Base-by-base conservation (phyloP, 352 stramenopile species). In the Phytophthora meadii region DNA sequence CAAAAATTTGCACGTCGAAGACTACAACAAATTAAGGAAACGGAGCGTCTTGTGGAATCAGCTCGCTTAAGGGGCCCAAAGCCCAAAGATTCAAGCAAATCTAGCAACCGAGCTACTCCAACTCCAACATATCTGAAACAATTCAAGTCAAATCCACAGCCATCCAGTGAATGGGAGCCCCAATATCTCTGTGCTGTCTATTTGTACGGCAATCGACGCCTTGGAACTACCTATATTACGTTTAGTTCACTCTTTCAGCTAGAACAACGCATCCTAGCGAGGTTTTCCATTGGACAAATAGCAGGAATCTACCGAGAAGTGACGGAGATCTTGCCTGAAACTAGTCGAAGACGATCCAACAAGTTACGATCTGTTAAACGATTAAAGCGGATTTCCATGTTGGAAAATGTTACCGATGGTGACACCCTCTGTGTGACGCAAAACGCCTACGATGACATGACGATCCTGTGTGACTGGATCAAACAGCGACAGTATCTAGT, bases 381-480 rank as follows among this genome's bases (percentile, higher is more conserved):
- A 24, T 63, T 90, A 0, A 66, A 87, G 27, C 72, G 79, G 5
- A 39, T 89, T 49, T 62, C 53, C 0, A 66, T 49, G 7, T 77
- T 90, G 19, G 42, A 74, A 3, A 61, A 84, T 12, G 52, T 93
- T 7, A 61, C 61, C 12, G 70, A 90, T 15, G 82, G 84, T 0
- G 84, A 91, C 34, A 64, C 74, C 7, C 55, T 93, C 2, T 93
- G 82, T 41, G 70, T 78, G 39, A 93, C 84, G 0, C 79, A 72
- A 17, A 71, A 87, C 24, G 52, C 77, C 10, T 88, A 89, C 61
- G 78, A 93, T 41, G 84, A 93, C 25, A 93, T 90, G 76, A 71
- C 65, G 19, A 87, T 93, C 24, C 54, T 90, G 22, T 90, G 82
- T 25, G 61, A 78, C 14, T 91, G 82, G 84, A 85, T 90, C 48